Conservation (phyloP, 441 rosid genomes). For the Gossypium gossypioides region DNA sequence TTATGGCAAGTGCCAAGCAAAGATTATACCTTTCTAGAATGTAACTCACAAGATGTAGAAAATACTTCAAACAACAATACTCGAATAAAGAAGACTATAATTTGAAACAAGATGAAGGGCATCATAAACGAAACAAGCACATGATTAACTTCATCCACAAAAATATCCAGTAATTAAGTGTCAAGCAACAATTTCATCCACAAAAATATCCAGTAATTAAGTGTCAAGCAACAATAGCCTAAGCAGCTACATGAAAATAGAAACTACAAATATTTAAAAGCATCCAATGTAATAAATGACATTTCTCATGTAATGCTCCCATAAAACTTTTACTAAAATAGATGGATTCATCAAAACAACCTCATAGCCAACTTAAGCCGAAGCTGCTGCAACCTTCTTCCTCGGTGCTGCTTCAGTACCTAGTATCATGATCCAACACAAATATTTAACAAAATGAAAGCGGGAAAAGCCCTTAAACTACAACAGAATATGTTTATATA, state of each 20-base stretch:
- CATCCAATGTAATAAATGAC: constrained; percentile 11
- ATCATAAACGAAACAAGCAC: background rate
- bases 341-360: constrained; percentile 3
- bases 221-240: constrained; percentile 13
- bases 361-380: constrained; percentile 30
- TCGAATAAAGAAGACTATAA: too few relatives aligned
- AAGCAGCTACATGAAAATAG: constrained; percentile 16
- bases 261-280: constrained; percentile 14
- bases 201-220: background rate
- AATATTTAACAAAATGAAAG: background rate
- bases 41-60: too few relatives aligned
- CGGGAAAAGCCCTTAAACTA: too few relatives aligned
- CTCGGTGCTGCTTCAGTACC: constrained; percentile 70
- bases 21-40: too few relatives aligned
- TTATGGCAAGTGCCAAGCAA: too few relatives aligned
- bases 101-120: background rate
- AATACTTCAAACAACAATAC: too few relatives aligned
- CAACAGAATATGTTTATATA: too few relatives aligned
- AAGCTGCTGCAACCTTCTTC: constrained; percentile 52
- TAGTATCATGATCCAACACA: constrained; percentile 14
- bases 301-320: constrained; percentile 12
- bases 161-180: background rate
- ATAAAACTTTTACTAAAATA: constrained; percentile 15
- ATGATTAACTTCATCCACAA: background rate
- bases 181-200: constrained; percentile 10